Conservation (phyloP, 148 eudicot species). For the Vaccinium macrocarpon region DNA sequence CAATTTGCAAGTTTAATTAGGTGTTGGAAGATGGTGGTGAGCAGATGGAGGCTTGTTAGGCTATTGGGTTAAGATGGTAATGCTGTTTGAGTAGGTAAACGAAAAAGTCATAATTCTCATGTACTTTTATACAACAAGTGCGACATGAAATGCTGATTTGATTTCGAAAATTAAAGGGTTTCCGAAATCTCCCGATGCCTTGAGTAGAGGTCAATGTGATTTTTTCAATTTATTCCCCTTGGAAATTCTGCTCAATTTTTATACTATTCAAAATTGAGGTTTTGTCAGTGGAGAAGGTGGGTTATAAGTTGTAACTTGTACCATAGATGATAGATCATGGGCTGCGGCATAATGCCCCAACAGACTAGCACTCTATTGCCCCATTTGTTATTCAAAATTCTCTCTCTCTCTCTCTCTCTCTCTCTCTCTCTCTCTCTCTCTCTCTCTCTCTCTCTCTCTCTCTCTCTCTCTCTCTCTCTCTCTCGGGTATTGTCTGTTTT, state of each 20-base stretch:
- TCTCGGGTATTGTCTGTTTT: no score
- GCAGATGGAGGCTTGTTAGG: background rate
- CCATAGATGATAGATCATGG: no score
- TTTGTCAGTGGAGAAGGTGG: background rate
- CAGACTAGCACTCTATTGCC: no score
- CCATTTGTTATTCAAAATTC: no score
- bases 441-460: no score
- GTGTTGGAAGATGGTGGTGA: background rate
- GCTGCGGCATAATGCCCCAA: no score
- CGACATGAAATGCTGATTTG: background rate
- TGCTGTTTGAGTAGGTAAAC: background rate
- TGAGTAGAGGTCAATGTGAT: background rate
- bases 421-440: no score
- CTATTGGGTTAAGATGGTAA: background rate
- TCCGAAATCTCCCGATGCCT: background rate
- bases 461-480: no score
- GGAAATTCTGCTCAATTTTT: no score
- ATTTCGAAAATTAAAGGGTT: background rate
- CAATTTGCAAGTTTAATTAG: background rate
- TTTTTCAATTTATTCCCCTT: no score
- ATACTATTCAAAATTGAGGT: background rate
- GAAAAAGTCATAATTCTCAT: background rate
- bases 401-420: no score
- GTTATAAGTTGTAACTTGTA: no score
- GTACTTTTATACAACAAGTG: background rate